phyloP scores from a whole-genome alignment of 2,329 filamentous ascomycete genomes.

The Cryoendolithus antarcticus region DNA sequence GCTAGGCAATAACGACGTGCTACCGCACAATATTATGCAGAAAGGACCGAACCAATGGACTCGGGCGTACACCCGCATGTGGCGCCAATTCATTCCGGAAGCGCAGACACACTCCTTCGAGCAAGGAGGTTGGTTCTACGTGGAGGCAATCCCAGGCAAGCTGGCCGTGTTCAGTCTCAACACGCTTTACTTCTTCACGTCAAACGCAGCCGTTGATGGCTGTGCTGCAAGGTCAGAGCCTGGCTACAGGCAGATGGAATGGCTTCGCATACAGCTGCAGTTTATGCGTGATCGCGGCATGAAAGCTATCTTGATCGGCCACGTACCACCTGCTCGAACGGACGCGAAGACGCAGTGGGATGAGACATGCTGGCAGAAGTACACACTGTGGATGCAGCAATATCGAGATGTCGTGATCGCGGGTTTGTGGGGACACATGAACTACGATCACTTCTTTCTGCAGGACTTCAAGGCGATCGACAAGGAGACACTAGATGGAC shows the following conservation, averaged over 20 bases:
- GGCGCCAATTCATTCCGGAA: constrained; percentile 80
- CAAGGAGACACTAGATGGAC: constrained; percentile 37
- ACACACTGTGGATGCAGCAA: constrained; percentile 77
- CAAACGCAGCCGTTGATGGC: constrained; percentile 86
- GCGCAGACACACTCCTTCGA: constrained; percentile 83
- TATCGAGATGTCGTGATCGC: constrained; percentile 81
- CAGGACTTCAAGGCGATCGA: constrained; percentile 73
- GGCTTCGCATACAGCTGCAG: constrained; percentile 80
- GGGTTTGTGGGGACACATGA: constrained; percentile 88
- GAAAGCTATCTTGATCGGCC: constrained; percentile 89
- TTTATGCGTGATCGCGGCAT: constrained; percentile 70
- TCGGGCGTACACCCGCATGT: constrained; percentile 61
- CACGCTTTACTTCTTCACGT: constrained; percentile 79
- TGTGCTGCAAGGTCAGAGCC: constrained; percentile 69
- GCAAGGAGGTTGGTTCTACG: constrained; percentile 87
- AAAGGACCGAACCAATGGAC: constrained; percentile 82
- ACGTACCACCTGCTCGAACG: constrained; percentile 83
- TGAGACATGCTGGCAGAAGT: constrained; percentile 97
- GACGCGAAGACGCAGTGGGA: constrained; percentile 82
- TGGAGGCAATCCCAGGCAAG: constrained; percentile 76
- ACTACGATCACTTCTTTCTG: constrained; percentile 91
- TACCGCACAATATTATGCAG: constrained; percentile 88
- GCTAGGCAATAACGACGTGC: constrained; percentile 55
- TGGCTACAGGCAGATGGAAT: constrained; percentile 90
- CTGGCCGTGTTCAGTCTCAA: constrained; percentile 90